Conservation (phyloP, 1,139 yeast genomes). For the Taphrina flavorubra region DNA sequence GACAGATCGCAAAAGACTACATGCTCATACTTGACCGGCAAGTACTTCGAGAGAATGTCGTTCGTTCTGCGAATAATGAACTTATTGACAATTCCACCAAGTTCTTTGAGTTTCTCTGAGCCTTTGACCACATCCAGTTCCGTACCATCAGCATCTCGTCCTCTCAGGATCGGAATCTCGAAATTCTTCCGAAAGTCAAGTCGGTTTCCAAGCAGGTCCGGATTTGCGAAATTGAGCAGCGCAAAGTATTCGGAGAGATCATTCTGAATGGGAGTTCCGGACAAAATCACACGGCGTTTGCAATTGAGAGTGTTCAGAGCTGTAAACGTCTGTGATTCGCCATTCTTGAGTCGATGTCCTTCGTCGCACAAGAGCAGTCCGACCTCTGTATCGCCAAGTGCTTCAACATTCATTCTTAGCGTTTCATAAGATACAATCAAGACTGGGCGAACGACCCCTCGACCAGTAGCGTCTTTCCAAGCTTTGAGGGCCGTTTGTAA, state of each 20-base stretch:
- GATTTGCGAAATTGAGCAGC: conserved; percentile 87
- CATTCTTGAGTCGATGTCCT: conserved; percentile 93
- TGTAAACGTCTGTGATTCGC: conserved; percentile 90
- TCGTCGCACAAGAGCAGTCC: conserved; percentile 94
- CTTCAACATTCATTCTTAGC: conserved; percentile 80
- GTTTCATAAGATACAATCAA: conserved; percentile 96
- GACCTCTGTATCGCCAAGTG: conserved; percentile 75
- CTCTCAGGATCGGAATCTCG: conserved; percentile 77
- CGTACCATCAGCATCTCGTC: conserved; percentile 89
- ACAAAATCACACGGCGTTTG: conserved; percentile 84
- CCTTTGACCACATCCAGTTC: conserved; percentile 78
- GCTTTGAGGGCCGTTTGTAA: conserved; percentile 71
- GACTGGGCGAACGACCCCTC: conserved; percentile 86
- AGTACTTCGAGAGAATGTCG: conserved; percentile 88
- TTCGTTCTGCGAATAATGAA: conserved; percentile 95
- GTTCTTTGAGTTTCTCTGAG: conserved; percentile 70
- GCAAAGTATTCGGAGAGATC: conserved; percentile 96
- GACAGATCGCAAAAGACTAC: conserved; percentile 87
- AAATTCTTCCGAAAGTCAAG: conserved; percentile 81
- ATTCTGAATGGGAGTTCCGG: conserved; percentile 98
- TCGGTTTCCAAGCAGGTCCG: conserved; percentile 87
- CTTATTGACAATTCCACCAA: conserved; percentile 78
- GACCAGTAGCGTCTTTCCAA: conserved; percentile 90
- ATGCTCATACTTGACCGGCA: conserved; percentile 95
- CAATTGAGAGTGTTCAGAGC: conserved; percentile 83